These are phyloP conservation scores for Parastagonospora nodorum DNA, from an alignment of 2,329 filamentous ascomycete genomes.

Conservation along the genomic window DNA sequence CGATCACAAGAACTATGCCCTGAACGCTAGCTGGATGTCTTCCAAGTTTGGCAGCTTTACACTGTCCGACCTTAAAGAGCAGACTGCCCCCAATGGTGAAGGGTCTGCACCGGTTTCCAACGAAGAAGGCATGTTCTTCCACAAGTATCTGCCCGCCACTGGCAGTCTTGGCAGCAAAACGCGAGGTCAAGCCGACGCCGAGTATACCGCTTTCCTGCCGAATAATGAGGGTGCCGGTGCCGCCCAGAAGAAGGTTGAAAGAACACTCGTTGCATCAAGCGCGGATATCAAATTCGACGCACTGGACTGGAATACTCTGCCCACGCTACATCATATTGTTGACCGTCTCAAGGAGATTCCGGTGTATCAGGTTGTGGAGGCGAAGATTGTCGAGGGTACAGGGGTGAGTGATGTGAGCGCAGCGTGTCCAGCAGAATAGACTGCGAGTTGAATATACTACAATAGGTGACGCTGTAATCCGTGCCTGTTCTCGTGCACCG, in stretches of 20 bases:
- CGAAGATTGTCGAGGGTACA: conserved; percentile 60
- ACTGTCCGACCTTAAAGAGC: conserved; percentile 27
- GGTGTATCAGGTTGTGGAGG: conserved; percentile 60
- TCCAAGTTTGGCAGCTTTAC: conserved; percentile 40
- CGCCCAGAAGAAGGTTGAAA: conserved; percentile 39
- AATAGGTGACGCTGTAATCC: neutral
- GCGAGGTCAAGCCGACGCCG: conserved; percentile 57
- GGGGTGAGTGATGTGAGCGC: conserved; percentile 57
- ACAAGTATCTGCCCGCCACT: conserved; percentile 63
- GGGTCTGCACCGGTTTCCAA: conserved; percentile 1
- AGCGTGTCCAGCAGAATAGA: conserved; percentile 26
- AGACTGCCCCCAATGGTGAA: conserved; percentile 9
- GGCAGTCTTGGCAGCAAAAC: conserved; percentile 47
- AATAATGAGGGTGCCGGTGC: conserved; percentile 38
- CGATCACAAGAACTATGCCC: conserved; percentile 42
- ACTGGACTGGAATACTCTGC: conserved; percentile 60
- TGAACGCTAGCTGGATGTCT: conserved; percentile 49
- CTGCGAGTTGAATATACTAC: neutral
- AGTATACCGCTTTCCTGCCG: conserved; percentile 56
- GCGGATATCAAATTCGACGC: conserved; percentile 56
- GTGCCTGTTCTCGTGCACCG: too few relatives aligned
- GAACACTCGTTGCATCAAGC: conserved; percentile 46
- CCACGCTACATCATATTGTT: conserved; percentile 65
- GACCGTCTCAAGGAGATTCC: conserved; percentile 60
- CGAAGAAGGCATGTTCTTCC: conserved; percentile 59